phyloP scores from a whole-genome alignment of 352 stramenopile genomes.

The Pythium aphanidermatum region DNA sequence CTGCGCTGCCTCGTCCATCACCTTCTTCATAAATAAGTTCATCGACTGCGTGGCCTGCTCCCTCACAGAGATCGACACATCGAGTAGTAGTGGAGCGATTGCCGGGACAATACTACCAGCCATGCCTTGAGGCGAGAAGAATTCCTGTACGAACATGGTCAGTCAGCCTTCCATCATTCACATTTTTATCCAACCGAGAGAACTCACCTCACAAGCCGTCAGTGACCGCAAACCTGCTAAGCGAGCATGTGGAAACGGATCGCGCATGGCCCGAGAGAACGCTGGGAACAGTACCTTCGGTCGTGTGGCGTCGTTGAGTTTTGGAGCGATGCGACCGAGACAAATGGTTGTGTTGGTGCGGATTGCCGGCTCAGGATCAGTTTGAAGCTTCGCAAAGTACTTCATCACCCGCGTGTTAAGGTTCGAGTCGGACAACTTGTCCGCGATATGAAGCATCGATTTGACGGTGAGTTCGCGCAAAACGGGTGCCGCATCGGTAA shows the following conservation, averaged over 20 bases:
- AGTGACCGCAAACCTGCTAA: constrained; percentile 81
- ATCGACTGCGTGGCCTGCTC: constrained; percentile 72
- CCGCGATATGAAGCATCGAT: constrained; percentile 88
- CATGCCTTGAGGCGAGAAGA: constrained; percentile 68
- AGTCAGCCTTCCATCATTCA: neutral
- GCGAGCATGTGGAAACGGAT: constrained; percentile 86
- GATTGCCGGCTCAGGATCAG: constrained; percentile 87
- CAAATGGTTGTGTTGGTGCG: constrained; percentile 93
- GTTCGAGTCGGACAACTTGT: constrained; percentile 87
- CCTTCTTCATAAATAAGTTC: constrained; percentile 78
- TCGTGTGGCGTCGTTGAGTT: constrained; percentile 82
- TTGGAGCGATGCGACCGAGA: constrained; percentile 81
- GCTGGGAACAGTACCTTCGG: constrained; percentile 87
- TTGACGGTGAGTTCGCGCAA: constrained; percentile 91
- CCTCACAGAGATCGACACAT: constrained; percentile 73
- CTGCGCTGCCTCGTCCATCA: constrained; percentile 62
- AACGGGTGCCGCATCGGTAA: constrained; percentile 83
- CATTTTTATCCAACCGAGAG: constrained; percentile 1
- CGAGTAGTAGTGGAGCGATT: constrained; percentile 70
- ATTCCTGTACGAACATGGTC: constrained; percentile 31
- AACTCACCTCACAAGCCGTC: constrained; percentile 68
- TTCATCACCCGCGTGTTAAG: constrained; percentile 91
- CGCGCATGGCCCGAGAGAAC: constrained; percentile 76
- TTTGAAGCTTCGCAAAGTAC: constrained; percentile 88
- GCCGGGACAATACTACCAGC: constrained; percentile 68